Evolutionary conservation across 768 basidiomycete species (phyloP).

Genomic region (Hydnomerulius pinastri): DNA sequence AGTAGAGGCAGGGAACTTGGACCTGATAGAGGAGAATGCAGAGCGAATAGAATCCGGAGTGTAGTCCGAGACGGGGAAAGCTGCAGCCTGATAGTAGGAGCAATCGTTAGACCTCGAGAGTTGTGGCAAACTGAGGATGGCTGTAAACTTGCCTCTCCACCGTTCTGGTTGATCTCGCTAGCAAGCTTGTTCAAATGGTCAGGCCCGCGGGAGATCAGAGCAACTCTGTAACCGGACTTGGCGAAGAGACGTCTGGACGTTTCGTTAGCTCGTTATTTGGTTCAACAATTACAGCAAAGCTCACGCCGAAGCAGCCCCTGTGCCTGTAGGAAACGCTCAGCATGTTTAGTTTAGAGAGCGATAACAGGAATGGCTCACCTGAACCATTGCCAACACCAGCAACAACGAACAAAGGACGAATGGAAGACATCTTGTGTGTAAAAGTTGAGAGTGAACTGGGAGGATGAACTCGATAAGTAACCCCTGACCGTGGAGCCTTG

Average conservation of each 20-base stretch:
- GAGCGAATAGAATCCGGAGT: conserved; percentile 51
- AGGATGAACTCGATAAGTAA: no score
- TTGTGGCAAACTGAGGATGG: not conserved
- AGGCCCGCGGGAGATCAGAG: conserved; percentile 60
- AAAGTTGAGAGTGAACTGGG: not conserved
- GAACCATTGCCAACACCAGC: conserved; percentile 52
- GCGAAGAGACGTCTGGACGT: conserved; percentile 55
- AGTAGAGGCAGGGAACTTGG: conserved; percentile 45
- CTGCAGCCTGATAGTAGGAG: conserved; percentile 45
- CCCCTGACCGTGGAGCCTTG: not conserved
- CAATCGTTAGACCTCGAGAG: not conserved
- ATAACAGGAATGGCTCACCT: conserved; percentile 21
- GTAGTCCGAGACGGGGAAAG: conserved; percentile 57
- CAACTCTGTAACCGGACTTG: conserved; percentile 65
- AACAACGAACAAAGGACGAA: conserved; percentile 57
- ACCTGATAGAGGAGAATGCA: conserved; percentile 49
- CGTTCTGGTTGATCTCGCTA: conserved; percentile 51
- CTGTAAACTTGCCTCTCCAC: conserved; percentile 52
- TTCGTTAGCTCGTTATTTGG: not conserved
- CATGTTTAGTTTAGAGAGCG: not conserved
- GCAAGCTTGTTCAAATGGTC: conserved; percentile 55
- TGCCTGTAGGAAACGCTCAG: conserved; percentile 37
- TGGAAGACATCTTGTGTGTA: conserved; percentile 26
- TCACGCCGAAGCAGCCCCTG: conserved; percentile 61
- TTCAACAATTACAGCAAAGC: conserved; percentile 13